A percentile compares a stretch with the other conserved stretches of the same genome.
Evolutionary conservation across 2,329 filamentous ascomycete species (phyloP).

Genomic region (Fonsecaea multimorphosa): DNA sequence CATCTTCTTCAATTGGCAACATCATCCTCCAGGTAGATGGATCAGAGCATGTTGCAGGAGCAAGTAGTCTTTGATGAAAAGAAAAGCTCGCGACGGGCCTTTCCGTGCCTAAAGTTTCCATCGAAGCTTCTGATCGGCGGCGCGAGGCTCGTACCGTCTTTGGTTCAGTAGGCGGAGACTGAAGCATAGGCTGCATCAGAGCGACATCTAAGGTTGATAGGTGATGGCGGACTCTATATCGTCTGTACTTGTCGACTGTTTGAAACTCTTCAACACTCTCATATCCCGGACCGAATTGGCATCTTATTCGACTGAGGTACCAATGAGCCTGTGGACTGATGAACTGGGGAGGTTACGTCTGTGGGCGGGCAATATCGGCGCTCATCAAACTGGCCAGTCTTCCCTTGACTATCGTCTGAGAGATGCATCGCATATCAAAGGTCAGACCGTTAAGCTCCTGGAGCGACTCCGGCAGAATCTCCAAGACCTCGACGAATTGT

Average conservation of each 20-base stretch:
- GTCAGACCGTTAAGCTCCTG: conserved; percentile 31
- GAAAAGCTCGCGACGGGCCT: too few relatives aligned
- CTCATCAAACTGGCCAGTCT: conserved; percentile 40
- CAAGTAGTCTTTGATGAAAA: too few relatives aligned
- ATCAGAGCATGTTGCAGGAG: too few relatives aligned
- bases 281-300: background rate
- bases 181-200: too few relatives aligned
- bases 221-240: conserved; percentile 1
- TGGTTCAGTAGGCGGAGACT: too few relatives aligned
- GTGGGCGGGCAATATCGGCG: conserved; percentile 46
- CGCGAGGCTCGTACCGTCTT: too few relatives aligned
- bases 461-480: conserved; percentile 30
- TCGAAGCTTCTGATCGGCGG: too few relatives aligned
- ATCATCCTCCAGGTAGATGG: too few relatives aligned
- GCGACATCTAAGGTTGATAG: too few relatives aligned
- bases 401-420: conserved; percentile 45
- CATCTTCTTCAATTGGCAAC: too few relatives aligned
- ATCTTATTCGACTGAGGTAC: conserved; percentile 2
- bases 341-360: conserved; percentile 27
- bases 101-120: too few relatives aligned
- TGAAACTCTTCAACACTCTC: background rate
- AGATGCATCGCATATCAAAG: conserved; percentile 40
- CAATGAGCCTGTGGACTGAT: conserved; percentile 13
- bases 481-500: conserved; percentile 30
- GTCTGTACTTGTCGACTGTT: conserved; percentile 5